Percentiles rank a stretch among this genome's conserved stretches.
Conservation (phyloP, 495 filamentous ascomycete species). For the Tuber borchii region DNA sequence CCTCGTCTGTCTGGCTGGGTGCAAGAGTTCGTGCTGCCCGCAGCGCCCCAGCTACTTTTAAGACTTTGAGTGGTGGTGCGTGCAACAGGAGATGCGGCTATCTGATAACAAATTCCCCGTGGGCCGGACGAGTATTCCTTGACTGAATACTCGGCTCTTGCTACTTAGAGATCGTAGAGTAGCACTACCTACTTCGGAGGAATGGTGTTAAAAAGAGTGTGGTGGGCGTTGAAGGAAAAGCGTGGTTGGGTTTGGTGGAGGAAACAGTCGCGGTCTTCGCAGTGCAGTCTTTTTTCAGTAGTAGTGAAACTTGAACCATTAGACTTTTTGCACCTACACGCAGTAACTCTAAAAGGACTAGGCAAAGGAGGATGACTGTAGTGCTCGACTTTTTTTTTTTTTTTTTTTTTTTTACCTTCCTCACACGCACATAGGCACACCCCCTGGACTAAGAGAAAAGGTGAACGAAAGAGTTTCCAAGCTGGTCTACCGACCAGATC, state of each 20-base stretch:
- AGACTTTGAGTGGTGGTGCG: slow-evolving; percentile 25
- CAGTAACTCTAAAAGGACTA: background rate
- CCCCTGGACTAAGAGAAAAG: background rate
- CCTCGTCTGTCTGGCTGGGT: background rate
- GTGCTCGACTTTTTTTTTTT: background rate
- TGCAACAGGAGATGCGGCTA: slow-evolving; percentile 33
- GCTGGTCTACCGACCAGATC: slow-evolving; percentile 19
- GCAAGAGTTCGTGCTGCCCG: slow-evolving; percentile 3
- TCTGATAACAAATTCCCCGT: slow-evolving; percentile 40
- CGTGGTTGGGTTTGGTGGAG: slow-evolving; percentile 30
- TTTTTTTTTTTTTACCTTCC: background rate
- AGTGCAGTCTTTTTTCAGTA: background rate
- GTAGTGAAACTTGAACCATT: background rate
- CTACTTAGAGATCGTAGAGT: slow-evolving; percentile 4
- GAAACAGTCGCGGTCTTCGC: slow-evolving; percentile 13
- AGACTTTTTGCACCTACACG: slow-evolving; percentile 3
- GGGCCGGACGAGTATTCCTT: slow-evolving; percentile 34
- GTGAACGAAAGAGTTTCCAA: slow-evolving; percentile 1
- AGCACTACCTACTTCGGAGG: background rate
- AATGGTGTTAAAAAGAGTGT: background rate
- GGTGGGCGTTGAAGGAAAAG: slow-evolving; percentile 17
- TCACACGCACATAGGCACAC: background rate
- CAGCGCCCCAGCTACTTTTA: slow-evolving; percentile 24
- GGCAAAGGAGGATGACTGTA: background rate
- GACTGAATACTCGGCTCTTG: slow-evolving; percentile 33